Conservation (phyloP, 345 rosid genomes). For the Salix suchowensis region DNA sequence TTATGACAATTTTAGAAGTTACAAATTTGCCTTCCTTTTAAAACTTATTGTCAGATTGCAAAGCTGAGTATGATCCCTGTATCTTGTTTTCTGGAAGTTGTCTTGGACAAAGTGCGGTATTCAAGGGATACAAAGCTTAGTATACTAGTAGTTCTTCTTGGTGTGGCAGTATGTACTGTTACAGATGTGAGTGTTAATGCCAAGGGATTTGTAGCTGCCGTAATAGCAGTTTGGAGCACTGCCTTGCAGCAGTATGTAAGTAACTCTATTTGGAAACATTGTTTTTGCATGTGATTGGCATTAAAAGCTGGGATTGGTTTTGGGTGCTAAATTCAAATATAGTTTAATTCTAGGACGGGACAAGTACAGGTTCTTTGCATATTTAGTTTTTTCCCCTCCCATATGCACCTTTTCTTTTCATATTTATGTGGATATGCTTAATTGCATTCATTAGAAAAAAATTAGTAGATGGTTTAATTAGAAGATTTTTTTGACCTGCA, state of each 20-base stretch:
- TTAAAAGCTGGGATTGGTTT: constrained; percentile 1
- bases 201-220: constrained; percentile 85
- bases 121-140: constrained; percentile 98
- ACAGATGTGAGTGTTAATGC: constrained; percentile 95
- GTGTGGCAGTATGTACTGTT: constrained; percentile 97
- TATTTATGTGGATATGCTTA: too few species aligned
- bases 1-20: constrained; percentile 8
- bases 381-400: neutral
- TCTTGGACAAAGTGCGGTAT: constrained; percentile 84
- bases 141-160: constrained; percentile 80
- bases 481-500: neutral
- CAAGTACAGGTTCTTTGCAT: neutral
- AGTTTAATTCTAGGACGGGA: neutral
- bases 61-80: constrained; percentile 99
- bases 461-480: neutral
- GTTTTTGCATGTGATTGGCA: neutral
- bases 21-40: neutral
- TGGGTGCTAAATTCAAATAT: neutral
- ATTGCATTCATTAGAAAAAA: neutral
- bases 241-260: constrained; percentile 97
- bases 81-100: constrained; percentile 87
- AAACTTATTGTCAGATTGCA: constrained; percentile 61
- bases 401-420: neutral
- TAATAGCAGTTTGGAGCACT: constrained; percentile 97
- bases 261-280: constrained; percentile 9